These are phyloP conservation scores for Rhodotorula kratochvilovae DNA, from an alignment of 768 basidiomycete genomes.

Conservation along the genomic window DNA sequence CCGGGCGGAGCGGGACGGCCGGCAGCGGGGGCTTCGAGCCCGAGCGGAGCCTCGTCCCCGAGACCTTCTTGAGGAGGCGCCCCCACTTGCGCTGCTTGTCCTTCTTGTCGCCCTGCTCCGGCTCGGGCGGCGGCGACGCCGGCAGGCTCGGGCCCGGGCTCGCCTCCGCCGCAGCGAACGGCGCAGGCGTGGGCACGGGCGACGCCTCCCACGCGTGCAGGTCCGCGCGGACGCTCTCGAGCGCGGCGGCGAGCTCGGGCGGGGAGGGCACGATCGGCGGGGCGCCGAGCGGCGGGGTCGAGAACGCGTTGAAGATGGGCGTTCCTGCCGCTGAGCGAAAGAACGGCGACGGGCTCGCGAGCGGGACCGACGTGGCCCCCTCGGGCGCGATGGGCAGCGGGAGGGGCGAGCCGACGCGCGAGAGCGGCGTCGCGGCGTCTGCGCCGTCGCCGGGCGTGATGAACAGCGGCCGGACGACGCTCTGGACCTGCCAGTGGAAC, in stretches of 20 bases:
- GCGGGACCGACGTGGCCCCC: background rate
- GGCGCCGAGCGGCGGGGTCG: constrained; percentile 30
- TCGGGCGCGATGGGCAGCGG: too few species aligned
- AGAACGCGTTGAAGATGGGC: constrained; percentile 11
- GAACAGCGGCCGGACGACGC: constrained; percentile 77
- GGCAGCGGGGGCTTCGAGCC: constrained; percentile 7
- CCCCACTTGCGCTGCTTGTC: constrained; percentile 16
- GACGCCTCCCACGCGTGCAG: background rate
- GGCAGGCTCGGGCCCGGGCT: too few species aligned
- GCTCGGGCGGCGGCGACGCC: background rate
- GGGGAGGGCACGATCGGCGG: too few species aligned
- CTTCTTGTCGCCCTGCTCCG: background rate
- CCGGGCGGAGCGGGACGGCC: background rate
- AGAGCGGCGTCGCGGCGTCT: background rate
- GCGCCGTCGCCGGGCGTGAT: constrained; percentile 50
- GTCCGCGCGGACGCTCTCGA: background rate
- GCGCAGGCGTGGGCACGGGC: background rate
- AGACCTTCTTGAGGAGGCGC: constrained; percentile 36
- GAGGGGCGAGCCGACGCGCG: background rate
- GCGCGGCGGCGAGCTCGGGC: background rate
- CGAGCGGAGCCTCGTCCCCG: constrained; percentile 10
- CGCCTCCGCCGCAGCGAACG: background rate
- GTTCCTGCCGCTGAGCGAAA: background rate
- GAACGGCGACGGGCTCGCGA: background rate
- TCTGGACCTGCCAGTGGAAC: constrained; percentile 88